Base-by-base conservation (phyloP, 2,329 filamentous ascomycete genomes). In the Diaporthe humulicola region DNA sequence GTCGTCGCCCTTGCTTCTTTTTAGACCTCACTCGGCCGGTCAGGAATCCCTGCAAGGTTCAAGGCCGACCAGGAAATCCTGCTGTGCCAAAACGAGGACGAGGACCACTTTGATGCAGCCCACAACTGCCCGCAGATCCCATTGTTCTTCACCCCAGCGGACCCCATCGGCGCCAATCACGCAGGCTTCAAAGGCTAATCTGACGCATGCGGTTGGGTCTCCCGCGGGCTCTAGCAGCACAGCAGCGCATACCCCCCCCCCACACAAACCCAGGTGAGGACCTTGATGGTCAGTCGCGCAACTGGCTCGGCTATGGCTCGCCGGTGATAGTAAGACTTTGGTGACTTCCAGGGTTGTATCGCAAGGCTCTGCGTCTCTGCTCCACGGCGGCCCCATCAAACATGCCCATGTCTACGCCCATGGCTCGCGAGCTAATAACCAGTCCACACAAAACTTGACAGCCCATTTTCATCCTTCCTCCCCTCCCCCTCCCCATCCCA, bases 221-320 rank as follows among this genome's bases (percentile, higher is more conserved):
- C 45, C 28, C 8, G 64, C 45, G 64, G 64, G 64, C 48, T 54
- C 22, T 40, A 28, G 45, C 33, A 52, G 45, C 22, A 5, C 30
- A 38, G 45, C 25, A 69, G 33, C 7, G 30, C 42, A 25, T 33
- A 19, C 64, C 30, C 45, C n/a, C 45, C 33, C 30, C 15, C n/a
- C 33, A 17, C n/a, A 19, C 9, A 25, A 25, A 28, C n/a, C 10
- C 48, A 15, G 10, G n/a, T 52, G 73, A 61, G 73, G 28, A 74
- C 73, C 73, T 74, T 74, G 67, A 74, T 74, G 73, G 73, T 22
- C 67, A 60, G 22, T 38, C 30, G 45, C 48, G 48, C 71, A 66
- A 25, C 38, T 64, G 58, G 58, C 58, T 64, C 58, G 58, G 58
- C 25, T 28, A 30, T 7, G 25, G 42, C 42, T 48, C 28, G 28